Evolutionary conservation across 139 green algal genomes (phyloP), one percentile per base, ranked within the genome.

Genomic region (Monoraphidium neglectum): DNA sequence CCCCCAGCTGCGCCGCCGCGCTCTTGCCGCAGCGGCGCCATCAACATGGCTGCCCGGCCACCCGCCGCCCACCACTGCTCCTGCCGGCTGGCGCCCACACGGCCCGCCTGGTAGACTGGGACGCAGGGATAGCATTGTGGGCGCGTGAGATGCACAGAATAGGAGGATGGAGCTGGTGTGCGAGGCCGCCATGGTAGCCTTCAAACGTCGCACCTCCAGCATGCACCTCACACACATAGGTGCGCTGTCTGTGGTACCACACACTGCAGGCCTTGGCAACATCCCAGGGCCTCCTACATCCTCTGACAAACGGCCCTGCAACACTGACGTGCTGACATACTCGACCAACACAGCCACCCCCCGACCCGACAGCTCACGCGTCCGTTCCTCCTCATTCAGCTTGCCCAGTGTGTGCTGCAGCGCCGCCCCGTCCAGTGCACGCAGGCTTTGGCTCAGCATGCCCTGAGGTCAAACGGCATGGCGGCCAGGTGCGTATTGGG

Each of bases 61-160:
- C 73, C 73, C 54, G 73, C 73, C 40, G 73, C 73, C 73, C 73
- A 79, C 73, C 73, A 79, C 63, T 72, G 62, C 63, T 79, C 73
- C 30, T 79, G 73, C 13, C 32, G 8, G 49, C 33, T 49, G 59
- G 73, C 73, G 23, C 73, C 73, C 6, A 60, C 46, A 36, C 73
- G 47, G 30, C 73, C 73, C 35, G 54, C 66, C 35, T 79, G 61
- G 37, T 79, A 79, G 33, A 73, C 73, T 79, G 63, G 61, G 15
- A 23, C 32, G 32, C 8, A 15, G 32, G 4, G 61, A 5, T 4
- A 28, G 26, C 24, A 40, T 51, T 51, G 8, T 8, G 43, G 43
- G 8, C 43, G 43, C 8, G 43, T 12, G 8, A 12, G 12, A 51
- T 51, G 8, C 12, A 12, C 12, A 12, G 8, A 8, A 51, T 12